Base-by-base conservation (phyloP, 257 asterid species). In the Cynanchum wilfordii region DNA sequence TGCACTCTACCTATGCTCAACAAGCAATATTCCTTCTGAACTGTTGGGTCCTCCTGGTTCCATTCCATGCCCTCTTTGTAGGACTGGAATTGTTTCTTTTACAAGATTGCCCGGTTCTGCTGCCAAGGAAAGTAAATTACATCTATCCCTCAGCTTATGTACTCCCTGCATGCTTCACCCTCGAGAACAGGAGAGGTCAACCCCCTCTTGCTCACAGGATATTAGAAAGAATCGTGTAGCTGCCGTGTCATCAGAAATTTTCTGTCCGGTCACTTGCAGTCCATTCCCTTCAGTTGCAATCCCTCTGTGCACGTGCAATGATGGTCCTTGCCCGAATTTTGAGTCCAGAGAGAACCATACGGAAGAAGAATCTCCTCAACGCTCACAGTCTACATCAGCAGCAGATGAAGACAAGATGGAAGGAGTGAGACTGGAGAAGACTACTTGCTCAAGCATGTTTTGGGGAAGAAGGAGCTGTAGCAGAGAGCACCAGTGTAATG, bases 401-500 rank as follows among this genome's bases (percentile, higher is more conserved):
- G 63, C 72, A 1, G 95, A 88, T 44, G 85, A 80, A 54, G 97
- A 80, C 49, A 84, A 85, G 75, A 69, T 70, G 70, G 91, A 86
- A 12, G 95, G 89, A 19, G 66, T 84, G 82, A 84, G 96, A 75
- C 72, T 87, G 80, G 95, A 81, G 79, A 91, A 86, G 70, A 89
- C 89, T 2, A 91, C 92, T 1, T 94, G 98, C 75, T 87, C 98
- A 27, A 83, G 84, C 81, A 91, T 91, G 94, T 91, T 94, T 78
- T 91, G 98, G 97, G 91, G 97, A 29, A 81, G 98, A 82, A 82
- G 98, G 79, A 91, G 97, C 88, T 94, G 98, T 82, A 89, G 96
- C 83, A 82, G 99, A 79, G 99, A 91, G 86, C 73, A 89, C 79
- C 98, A 87, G 79, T 94, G 98, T 79, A 91, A 94, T 81, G 96